These are phyloP conservation scores for barley (Hordeum vulgare) DNA, from an alignment of 176 grass and related monocot species.

Conservation along the genomic window DNA sequence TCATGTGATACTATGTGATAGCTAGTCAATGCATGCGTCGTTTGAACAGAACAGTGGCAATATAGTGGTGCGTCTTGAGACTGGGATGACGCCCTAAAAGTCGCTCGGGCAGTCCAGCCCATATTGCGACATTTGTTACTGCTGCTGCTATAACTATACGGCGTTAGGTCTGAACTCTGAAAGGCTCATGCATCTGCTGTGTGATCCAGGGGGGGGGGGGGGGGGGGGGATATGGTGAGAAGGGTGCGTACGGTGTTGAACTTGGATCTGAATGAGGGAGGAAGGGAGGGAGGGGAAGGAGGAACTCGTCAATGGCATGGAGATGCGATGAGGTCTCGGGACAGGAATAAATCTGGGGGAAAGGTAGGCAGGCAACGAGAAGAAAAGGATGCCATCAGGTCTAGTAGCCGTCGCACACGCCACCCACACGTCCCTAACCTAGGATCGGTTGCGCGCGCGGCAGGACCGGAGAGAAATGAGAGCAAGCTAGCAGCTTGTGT, in stretches of 20 bases:
- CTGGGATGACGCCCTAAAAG: constrained; percentile 22
- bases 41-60: constrained; percentile 33
- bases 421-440: too few relatives aligned
- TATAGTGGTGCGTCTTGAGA: constrained; percentile 1
- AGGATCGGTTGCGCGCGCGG: too few relatives aligned
- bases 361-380: neutral
- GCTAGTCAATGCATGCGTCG: constrained; percentile 36
- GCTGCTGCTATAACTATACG: too few relatives aligned
- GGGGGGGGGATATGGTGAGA: neutral
- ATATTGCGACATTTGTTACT: constrained; percentile 17
- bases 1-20: neutral
- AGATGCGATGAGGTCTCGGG: neutral
- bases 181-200: neutral
- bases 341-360: constrained; percentile 7
- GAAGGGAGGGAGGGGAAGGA: too few relatives aligned
- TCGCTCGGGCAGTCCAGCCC: constrained; percentile 30
- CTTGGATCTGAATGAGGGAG: neutral
- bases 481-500: too few relatives aligned
- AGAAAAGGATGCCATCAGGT: neutral
- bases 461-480: too few relatives aligned
- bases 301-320: constrained; percentile 1
- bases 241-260: neutral
- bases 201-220: neutral
- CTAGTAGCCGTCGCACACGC: too few relatives aligned
- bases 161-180: constrained; percentile 18